A percentile compares a stretch with the other conserved stretches of the same genome.
Evolutionary conservation across 2,329 filamentous ascomycete genomes (phyloP).

Genomic region (Aquanectria penicillioides): DNA sequence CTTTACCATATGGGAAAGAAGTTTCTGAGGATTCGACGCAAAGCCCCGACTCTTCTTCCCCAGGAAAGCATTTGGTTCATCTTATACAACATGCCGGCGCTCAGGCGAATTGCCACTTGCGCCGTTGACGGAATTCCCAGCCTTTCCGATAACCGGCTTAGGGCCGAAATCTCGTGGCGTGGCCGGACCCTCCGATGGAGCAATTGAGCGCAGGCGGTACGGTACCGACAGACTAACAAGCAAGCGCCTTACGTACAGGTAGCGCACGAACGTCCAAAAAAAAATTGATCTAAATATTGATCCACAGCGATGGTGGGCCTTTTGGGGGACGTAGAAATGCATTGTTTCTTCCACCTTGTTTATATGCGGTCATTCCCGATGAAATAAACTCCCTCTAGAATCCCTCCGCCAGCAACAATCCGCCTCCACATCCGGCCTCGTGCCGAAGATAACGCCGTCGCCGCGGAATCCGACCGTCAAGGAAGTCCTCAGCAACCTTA

Average conservation of each 20-base stretch:
- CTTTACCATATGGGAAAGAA: too few relatives aligned
- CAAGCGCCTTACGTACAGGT: too few relatives aligned
- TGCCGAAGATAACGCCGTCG: slow-evolving; percentile 12
- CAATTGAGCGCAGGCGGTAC: not conserved
- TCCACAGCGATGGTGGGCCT: too few relatives aligned
- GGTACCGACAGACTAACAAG: not conserved
- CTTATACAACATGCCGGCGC: too few relatives aligned
- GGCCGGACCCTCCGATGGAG: not conserved
- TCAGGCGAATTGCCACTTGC: not conserved
- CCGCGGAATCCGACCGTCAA: slow-evolving; percentile 2
- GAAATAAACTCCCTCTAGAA: not conserved
- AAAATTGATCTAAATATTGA: too few relatives aligned
- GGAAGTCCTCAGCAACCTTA: slow-evolving; percentile 30
- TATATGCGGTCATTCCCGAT: not conserved
- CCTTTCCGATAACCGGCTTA: not conserved
- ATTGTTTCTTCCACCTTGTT: not conserved
- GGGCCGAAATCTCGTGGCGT: not conserved
- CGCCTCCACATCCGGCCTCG: not conserved
- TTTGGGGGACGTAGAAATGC: too few relatives aligned
- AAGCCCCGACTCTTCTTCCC: too few relatives aligned
- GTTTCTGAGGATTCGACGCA: too few relatives aligned
- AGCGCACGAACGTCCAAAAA: too few relatives aligned
- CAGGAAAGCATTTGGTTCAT: too few relatives aligned
- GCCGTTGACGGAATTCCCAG: not conserved
- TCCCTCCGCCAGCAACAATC: not conserved